A percentile compares a stretch with the other conserved stretches of the same genome.
Evolutionary conservation across 352 stramenopile genomes (phyloP).

Genomic region (Aphanomyces cochlioides): DNA sequence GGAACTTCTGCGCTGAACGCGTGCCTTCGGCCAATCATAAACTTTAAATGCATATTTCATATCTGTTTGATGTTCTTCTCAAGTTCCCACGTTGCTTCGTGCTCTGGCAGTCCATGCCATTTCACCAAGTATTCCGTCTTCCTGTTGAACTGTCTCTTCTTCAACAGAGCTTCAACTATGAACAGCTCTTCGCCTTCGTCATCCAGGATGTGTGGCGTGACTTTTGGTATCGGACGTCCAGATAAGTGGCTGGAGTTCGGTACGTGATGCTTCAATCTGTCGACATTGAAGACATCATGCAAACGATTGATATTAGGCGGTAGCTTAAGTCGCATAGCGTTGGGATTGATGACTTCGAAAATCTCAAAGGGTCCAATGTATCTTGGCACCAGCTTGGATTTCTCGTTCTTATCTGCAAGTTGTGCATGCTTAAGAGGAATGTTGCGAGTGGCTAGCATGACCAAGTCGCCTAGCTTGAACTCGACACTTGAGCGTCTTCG

Average conservation of each 20-base stretch:
- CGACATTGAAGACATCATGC: slow-evolving; percentile 30
- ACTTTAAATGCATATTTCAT: too few relatives aligned
- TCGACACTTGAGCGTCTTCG: not conserved
- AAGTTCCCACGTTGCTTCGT: slow-evolving; percentile 26
- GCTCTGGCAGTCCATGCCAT: slow-evolving; percentile 23
- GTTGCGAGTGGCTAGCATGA: slow-evolving; percentile 28
- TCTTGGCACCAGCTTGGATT: slow-evolving; percentile 6
- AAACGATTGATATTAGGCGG: slow-evolving; percentile 2
- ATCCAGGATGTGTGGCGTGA: slow-evolving; percentile 5
- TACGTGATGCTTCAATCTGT: slow-evolving; percentile 28
- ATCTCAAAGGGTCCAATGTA: slow-evolving; percentile 14
- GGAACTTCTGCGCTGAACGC: too few relatives aligned
- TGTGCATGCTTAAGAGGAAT: slow-evolving; percentile 28
- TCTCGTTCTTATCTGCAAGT: not conserved
- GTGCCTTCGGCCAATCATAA: too few relatives aligned
- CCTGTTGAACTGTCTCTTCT: slow-evolving; percentile 21
- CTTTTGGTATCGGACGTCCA: not conserved
- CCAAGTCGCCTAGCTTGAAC: slow-evolving; percentile 6
- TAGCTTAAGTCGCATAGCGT: slow-evolving; percentile 19
- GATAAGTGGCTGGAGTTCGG: not conserved
- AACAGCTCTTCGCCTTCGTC: not conserved
- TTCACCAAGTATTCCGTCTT: slow-evolving; percentile 19
- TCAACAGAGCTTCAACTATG: slow-evolving; percentile 17
- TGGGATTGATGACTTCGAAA: not conserved
- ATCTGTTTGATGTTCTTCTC: slow-evolving; percentile 20